Conservation (phyloP, 2,329 filamentous ascomycete species). For the Fusarium verrucosum region DNA sequence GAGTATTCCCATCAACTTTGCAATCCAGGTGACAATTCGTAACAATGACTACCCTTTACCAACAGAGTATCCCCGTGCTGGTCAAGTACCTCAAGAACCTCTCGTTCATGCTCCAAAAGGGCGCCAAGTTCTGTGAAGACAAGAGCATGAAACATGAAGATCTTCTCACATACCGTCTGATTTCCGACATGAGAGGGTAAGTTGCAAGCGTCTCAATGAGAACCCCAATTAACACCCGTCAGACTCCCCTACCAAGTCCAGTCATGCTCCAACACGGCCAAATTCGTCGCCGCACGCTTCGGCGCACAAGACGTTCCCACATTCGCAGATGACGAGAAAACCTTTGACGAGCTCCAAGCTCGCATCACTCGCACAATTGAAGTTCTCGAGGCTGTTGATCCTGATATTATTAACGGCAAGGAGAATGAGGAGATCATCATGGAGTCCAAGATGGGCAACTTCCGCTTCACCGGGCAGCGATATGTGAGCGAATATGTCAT, state of each 20-base stretch:
- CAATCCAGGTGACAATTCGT: too few relatives aligned
- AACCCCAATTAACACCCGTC: neutral
- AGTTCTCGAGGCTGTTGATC: conserved; percentile 46
- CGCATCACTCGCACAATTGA: conserved; percentile 42
- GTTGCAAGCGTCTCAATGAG: rapidly evolving
- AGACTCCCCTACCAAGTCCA: conserved; percentile 40
- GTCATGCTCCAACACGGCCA: conserved; percentile 42
- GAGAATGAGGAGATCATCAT: conserved; percentile 39
- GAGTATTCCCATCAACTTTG: neutral
- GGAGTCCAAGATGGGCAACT: conserved; percentile 40
- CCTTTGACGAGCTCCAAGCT: conserved; percentile 46
- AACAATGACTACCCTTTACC: conserved; percentile 38
- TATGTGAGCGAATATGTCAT: conserved; percentile 58
- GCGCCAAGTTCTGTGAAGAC: conserved; percentile 27
- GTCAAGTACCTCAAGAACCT: conserved; percentile 44
- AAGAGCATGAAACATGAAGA: conserved; percentile 38
- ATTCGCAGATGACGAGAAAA: conserved; percentile 41
- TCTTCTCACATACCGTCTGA: conserved; percentile 27
- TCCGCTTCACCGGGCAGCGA: conserved; percentile 45
- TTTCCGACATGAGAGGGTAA: conserved; percentile 38
- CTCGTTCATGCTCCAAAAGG: conserved; percentile 39
- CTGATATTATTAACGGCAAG: conserved; percentile 35
- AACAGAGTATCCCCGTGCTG: conserved; percentile 42
- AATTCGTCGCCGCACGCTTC: conserved; percentile 34
- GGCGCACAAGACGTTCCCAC: conserved; percentile 26